Percentiles rank a stretch among this genome's conserved stretches.
phyloP scores from a whole-genome alignment of 176 grass and related monocot species.

The Avena eriantha region DNA sequence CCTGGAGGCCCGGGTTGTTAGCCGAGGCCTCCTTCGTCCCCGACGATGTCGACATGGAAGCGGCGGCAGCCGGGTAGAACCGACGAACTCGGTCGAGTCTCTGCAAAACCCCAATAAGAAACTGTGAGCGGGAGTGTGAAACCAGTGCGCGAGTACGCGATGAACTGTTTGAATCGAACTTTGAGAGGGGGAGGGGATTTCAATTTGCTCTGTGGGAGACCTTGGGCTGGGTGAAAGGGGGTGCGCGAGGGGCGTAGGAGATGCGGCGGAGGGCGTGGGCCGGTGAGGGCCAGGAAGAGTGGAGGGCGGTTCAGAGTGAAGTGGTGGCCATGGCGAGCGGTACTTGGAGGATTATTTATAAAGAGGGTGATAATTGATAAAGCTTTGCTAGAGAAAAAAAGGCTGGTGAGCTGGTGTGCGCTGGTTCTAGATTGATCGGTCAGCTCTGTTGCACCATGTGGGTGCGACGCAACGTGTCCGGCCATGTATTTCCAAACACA shows the following conservation, averaged over 20 bases:
- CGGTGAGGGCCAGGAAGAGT: constrained; percentile 11
- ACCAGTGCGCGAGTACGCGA: background rate
- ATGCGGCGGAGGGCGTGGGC: constrained; percentile 37
- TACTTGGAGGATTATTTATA: constrained; percentile 24
- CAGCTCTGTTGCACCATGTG: no score
- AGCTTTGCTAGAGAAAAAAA: no score
- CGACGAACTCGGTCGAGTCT: constrained; percentile 50
- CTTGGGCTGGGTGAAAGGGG: constrained; percentile 34
- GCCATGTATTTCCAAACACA: no score
- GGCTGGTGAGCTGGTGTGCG: no score
- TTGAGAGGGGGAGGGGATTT: background rate
- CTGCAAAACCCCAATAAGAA: constrained; percentile 28
- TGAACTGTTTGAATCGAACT: background rate
- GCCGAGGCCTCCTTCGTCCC: constrained; percentile 68
- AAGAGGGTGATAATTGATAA: no score
- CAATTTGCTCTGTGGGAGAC: background rate
- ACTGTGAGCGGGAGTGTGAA: constrained; percentile 19
- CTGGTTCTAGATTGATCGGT: no score
- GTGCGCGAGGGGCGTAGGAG: constrained; percentile 19
- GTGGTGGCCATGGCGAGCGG: constrained; percentile 51
- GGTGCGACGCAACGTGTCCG: no score
- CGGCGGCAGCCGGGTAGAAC: constrained; percentile 18
- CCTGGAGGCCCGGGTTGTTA: constrained; percentile 78
- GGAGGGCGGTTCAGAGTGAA: constrained; percentile 26
- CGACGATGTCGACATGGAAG: constrained; percentile 70